Evolutionary conservation across 2,329 filamentous ascomycete species (phyloP), one percentile per base, ranked within the genome.

Genomic region (Triangularia setosa): DNA sequence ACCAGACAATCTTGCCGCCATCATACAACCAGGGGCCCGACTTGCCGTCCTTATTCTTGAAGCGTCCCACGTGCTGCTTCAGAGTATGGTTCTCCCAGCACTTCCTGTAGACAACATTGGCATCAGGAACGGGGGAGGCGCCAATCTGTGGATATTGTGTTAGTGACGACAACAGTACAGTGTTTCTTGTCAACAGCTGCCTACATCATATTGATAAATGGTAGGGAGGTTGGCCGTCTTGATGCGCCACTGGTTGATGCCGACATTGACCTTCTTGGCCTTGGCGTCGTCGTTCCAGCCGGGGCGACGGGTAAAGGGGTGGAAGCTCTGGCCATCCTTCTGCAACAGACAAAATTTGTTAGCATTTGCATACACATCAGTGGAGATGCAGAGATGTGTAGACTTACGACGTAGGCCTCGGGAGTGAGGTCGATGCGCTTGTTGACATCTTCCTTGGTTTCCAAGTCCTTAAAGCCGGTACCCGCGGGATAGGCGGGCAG

Each of bases 151-250:
- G 30, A 57, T 56, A 12, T n/a, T 33, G 30, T 33, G 27, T 66
- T 53, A 72, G 67, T 57, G 30, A 40, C 7, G 12, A 30, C 8
- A 7, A 35, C 18, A 6, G 23, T 11, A 9, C 6, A 3, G n/a
- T 33, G 30, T 33, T 33, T 12, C 30, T 12, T 33, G 30, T 33
- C 30, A 33, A 11, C 28, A 2, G 40, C 30, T 44, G 83, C 90
- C 83, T 79, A 93, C 91, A 78, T 97, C 92, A 70, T 94, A 98
- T 73, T 97, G 93, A 67, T 88, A 88, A 23, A 97, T 85, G 0
- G 85, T 84, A 12, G 80, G 83, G 1, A 75, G 81, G 0, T 87
- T 87, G 44, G 88, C 86, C 9, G 79, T 77, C 0, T 75, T 77
- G 62, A 97, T 88, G 0, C 87, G 83, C 76, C 89, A 96, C 11